Conservation (phyloP, 495 filamentous ascomycete genomes). For the Penicillium coprophilum region DNA sequence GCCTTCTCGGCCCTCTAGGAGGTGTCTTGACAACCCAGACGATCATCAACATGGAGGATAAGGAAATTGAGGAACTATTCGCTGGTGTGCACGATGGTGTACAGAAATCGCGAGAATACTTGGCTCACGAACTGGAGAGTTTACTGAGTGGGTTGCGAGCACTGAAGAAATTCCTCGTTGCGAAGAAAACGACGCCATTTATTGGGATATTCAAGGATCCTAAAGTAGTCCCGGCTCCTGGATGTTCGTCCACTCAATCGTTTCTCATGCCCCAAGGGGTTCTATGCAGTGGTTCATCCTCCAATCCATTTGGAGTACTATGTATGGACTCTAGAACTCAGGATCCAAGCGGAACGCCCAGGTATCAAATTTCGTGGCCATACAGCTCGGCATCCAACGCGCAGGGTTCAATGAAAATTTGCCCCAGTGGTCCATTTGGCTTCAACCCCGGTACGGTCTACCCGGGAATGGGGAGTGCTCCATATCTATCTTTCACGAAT, state of each 20-base stretch:
- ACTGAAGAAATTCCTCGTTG: background rate
- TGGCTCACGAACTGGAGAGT: constrained; percentile 22
- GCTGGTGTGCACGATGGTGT: constrained; percentile 20
- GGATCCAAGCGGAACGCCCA: background rate
- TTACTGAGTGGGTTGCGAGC: constrained; percentile 7
- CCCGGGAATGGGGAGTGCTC: background rate
- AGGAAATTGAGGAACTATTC: constrained; percentile 21
- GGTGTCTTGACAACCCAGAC: constrained; percentile 31
- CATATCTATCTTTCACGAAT: background rate
- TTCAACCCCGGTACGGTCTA: background rate
- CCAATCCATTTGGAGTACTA: background rate
- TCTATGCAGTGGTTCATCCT: background rate
- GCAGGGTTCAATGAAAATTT: background rate
- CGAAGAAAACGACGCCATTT: background rate
- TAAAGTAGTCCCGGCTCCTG: background rate
- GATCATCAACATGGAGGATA: constrained; percentile 31
- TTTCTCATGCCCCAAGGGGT: background rate
- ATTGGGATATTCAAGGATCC: background rate
- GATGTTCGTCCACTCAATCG: background rate
- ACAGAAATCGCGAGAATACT: constrained; percentile 2
- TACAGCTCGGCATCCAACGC: too few species aligned
- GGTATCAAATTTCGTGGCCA: background rate
- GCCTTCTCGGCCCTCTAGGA: constrained; percentile 45
- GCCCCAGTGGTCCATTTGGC: background rate
- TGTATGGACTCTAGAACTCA: background rate